These are phyloP conservation scores for Pterocarpus santalinus DNA, from an alignment of 306 rosid genomes.

Conservation along the genomic window DNA sequence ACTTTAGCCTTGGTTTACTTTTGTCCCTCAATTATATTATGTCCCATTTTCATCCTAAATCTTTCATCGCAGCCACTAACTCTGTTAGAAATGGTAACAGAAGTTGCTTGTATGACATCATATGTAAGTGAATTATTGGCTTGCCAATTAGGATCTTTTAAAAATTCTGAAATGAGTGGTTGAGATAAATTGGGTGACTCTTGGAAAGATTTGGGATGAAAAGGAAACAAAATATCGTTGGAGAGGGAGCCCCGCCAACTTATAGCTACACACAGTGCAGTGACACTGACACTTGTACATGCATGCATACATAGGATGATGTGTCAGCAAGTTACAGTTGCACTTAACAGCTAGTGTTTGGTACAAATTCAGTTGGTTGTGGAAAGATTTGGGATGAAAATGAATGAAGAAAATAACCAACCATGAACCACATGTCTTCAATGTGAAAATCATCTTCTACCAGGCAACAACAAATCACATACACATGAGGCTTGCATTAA, in stretches of 20 bases:
- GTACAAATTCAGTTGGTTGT: neutral
- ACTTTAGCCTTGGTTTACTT: neutral
- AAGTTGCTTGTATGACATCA: neutral
- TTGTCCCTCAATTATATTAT: neutral
- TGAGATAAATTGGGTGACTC: neutral
- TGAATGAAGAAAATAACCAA: constrained; percentile 11
- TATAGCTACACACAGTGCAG: neutral
- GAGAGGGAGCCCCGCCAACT: neutral
- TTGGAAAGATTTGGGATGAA: neutral
- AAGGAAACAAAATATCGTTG: constrained; percentile 7
- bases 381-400: neutral
- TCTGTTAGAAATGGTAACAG: neutral
- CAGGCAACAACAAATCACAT: neutral
- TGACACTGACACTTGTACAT: neutral
- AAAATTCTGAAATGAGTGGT: neutral
- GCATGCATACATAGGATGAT: neutral
- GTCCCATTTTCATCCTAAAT: neutral
- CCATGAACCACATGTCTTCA: neutral
- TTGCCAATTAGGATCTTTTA: neutral
- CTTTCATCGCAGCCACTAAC: neutral
- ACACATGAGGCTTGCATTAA: neutral
- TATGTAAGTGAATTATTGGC: neutral
- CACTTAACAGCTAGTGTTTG: neutral
- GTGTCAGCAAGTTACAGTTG: neutral
- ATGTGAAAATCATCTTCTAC: constrained; percentile 8